Evolutionary conservation across 1,139 yeast genomes (phyloP).

Genomic region (Pichia sp.): DNA sequence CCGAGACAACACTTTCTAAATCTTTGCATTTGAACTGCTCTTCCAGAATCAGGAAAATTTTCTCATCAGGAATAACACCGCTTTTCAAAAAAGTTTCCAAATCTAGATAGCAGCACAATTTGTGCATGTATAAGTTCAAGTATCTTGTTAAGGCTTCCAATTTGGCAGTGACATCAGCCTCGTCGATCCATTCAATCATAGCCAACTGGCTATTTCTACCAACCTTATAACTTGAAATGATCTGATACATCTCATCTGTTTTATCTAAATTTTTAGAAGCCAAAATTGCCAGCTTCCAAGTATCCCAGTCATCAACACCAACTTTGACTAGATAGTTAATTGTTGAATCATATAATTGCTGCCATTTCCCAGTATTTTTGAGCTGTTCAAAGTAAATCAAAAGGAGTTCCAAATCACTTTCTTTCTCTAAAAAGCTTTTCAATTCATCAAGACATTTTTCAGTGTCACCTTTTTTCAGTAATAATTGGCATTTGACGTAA

Average conservation of each 20-base stretch:
- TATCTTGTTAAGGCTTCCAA: constrained; percentile 28
- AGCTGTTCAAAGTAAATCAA: constrained; percentile 42
- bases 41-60: too few relatives aligned
- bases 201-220: constrained; percentile 56
- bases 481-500: constrained; percentile 43
- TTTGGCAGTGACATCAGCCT: constrained; percentile 18
- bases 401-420: constrained; percentile 50
- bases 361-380: constrained; percentile 33
- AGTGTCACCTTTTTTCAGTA: constrained; percentile 28
- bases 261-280: constrained; percentile 29
- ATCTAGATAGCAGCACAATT: constrained; percentile 57
- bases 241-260: constrained; percentile 23
- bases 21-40: constrained; percentile 4
- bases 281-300: constrained; percentile 46
- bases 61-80: neutral
- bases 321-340: constrained; percentile 32
- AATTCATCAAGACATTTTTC: constrained; percentile 28
- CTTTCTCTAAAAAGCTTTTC: constrained; percentile 27
- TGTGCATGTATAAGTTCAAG: constrained; percentile 35
- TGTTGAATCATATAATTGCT: constrained; percentile 30
- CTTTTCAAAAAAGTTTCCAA: constrained; percentile 26
- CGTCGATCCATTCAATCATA: constrained; percentile 35
- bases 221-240: constrained; percentile 23
- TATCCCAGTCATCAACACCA: constrained; percentile 49
- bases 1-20: constrained; percentile 11